Evolutionary conservation across 2,329 filamentous ascomycete genomes (phyloP).

Genomic region (Huntiella omanensis): DNA sequence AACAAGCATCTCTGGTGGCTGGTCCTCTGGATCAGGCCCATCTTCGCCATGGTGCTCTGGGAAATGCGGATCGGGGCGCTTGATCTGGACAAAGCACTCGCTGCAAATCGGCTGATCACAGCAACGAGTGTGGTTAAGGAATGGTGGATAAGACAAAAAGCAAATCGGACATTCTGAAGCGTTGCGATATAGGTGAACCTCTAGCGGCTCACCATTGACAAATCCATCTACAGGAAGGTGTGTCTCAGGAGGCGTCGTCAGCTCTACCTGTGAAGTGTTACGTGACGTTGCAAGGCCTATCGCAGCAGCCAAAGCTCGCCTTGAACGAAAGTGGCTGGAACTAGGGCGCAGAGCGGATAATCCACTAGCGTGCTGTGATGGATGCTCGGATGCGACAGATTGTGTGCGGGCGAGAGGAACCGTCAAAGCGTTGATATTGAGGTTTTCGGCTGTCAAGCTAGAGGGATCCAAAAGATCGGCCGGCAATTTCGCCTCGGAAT

Average conservation of each 20-base stretch:
- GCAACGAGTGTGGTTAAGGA: slow-evolving; percentile 83
- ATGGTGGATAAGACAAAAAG: slow-evolving; percentile 87
- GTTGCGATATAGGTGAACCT: slow-evolving; percentile 86
- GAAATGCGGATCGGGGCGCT: slow-evolving; percentile 76
- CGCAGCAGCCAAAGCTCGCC: slow-evolving; percentile 68
- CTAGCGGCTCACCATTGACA: slow-evolving; percentile 84
- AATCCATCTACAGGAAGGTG: slow-evolving; percentile 63
- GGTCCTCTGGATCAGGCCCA: slow-evolving; percentile 13
- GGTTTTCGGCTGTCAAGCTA: slow-evolving; percentile 26
- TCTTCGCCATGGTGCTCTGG: slow-evolving; percentile 54
- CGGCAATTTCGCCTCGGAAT: slow-evolving; percentile 64
- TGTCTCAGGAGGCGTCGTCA: slow-evolving; percentile 53
- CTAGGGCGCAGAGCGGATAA: slow-evolving; percentile 27
- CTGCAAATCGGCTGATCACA: slow-evolving; percentile 95
- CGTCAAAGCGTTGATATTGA: slow-evolving; percentile 35
- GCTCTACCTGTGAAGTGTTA: slow-evolving; percentile 52
- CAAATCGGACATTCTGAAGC: slow-evolving; percentile 86
- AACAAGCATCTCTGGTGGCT: slow-evolving; percentile 46
- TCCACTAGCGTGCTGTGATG: slow-evolving; percentile 17
- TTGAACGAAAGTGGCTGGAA: slow-evolving; percentile 54
- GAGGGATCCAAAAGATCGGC: slow-evolving; percentile 31
- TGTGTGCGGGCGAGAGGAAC: slow-evolving; percentile 61
- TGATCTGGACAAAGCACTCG: slow-evolving; percentile 98
- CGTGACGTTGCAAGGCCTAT: slow-evolving; percentile 50
- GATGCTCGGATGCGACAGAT: slow-evolving; percentile 56